These are phyloP conservation scores for Simmondsia chinensis DNA, from an alignment of 148 eudicot species.

Conservation along the genomic window DNA sequence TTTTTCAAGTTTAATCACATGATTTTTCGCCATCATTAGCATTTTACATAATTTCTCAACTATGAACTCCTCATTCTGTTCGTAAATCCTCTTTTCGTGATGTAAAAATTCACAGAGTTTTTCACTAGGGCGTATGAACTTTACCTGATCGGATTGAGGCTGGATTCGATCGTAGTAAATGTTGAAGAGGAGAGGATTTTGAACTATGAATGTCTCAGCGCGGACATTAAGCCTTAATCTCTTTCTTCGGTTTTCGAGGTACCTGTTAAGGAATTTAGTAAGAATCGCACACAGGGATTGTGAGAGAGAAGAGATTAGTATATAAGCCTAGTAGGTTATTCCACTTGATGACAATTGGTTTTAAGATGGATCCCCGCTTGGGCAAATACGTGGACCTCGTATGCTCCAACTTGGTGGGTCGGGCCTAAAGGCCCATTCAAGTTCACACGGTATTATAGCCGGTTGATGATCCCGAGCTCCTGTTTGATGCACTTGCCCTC, in stretches of 20 bases:
- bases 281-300: too few species aligned
- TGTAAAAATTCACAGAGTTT: conserved; percentile 32
- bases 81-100: conserved; percentile 33
- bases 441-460: too few species aligned
- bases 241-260: conserved; percentile 53
- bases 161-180: conserved; percentile 47
- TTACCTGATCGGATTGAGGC: conserved; percentile 52
- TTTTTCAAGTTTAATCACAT: conserved; percentile 52
- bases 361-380: too few species aligned
- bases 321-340: too few species aligned
- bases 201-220: conserved; percentile 34
- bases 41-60: conserved; percentile 58
- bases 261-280: too few species aligned
- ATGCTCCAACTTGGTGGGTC: too few species aligned
- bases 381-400: too few species aligned
- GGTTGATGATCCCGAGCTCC: too few species aligned
- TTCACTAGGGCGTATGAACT: conserved; percentile 38
- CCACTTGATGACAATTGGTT: too few species aligned
- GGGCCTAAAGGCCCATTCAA: too few species aligned
- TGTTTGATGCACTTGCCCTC: too few species aligned
- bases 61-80: conserved; percentile 34
- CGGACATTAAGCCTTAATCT: conserved; percentile 36
- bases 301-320: too few species aligned
- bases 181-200: conserved; percentile 60
- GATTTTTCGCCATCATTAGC: conserved; percentile 70